A percentile compares a stretch with the other conserved stretches of the same genome.
Conservation (phyloP, 257 asterid genomes). For the Fraxinus quadrangulata region DNA sequence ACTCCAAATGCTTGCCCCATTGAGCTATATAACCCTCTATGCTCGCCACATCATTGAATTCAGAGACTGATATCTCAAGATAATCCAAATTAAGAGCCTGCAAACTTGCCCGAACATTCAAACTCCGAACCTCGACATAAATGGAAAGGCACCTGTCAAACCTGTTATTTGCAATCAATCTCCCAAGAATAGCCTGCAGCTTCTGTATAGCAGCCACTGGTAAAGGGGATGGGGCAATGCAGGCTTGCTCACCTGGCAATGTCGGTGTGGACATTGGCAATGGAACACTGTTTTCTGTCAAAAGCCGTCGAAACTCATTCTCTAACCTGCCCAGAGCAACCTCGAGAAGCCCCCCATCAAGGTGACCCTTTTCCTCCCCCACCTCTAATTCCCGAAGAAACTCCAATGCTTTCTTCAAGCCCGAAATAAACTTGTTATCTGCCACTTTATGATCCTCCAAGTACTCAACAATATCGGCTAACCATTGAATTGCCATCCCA, state of each 20-base stretch:
- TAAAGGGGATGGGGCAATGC: conserved; percentile 73
- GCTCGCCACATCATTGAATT: conserved; percentile 79
- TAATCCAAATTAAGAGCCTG: conserved; percentile 86
- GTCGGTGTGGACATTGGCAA: conserved; percentile 67
- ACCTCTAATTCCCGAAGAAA: conserved; percentile 54
- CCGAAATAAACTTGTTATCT: conserved; percentile 58
- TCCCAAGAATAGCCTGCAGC: conserved; percentile 74
- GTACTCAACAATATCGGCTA: conserved; percentile 82
- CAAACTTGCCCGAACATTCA: conserved; percentile 82
- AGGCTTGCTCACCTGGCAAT: conserved; percentile 56
- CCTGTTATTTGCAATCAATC: conserved; percentile 61
- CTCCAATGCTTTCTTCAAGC: conserved; percentile 55
- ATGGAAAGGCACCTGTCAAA: conserved; percentile 74
- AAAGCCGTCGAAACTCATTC: conserved; percentile 62
- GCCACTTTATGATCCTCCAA: conserved; percentile 87
- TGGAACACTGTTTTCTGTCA: conserved; percentile 62
- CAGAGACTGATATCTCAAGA: conserved; percentile 82
- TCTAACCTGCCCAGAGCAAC: conserved; percentile 68
- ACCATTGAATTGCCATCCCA: conserved; percentile 93
- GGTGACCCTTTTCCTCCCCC: conserved; percentile 64
- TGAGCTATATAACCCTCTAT: conserved; percentile 70
- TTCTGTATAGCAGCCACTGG: conserved; percentile 75
- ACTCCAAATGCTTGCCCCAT: conserved; percentile 92
- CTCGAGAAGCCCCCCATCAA: conserved; percentile 81
- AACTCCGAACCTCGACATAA: conserved; percentile 77